Evolutionary conservation across 2,329 filamentous ascomycete species (phyloP).

Genomic region (Colletotrichum theobromicola): DNA sequence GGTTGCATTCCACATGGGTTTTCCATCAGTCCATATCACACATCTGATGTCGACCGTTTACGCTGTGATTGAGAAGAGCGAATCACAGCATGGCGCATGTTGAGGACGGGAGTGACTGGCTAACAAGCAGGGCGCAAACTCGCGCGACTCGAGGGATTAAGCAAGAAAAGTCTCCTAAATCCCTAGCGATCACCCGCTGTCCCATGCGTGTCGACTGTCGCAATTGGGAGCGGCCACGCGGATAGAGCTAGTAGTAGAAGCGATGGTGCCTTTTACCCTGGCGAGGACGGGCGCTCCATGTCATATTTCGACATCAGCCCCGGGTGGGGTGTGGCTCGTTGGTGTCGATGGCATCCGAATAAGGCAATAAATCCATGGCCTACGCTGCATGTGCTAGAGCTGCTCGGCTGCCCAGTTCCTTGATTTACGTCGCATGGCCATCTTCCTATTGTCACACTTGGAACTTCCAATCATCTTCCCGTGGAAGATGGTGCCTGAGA

Average conservation of each 20-base stretch:
- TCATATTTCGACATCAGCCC: not conserved
- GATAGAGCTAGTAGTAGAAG: not conserved
- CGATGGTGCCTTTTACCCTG: not conserved
- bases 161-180: constrained; percentile 3
- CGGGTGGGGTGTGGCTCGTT: not conserved
- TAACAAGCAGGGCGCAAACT: not conserved
- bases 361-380: not conserved
- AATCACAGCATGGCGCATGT: not conserved
- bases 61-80: not conserved
- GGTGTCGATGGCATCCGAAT: not conserved
- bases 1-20: constrained; percentile 1
- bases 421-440: constrained; percentile 12
- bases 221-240: not conserved
- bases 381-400: not conserved
- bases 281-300: not conserved
- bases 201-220: not conserved
- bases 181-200: constrained; percentile 6
- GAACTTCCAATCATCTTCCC: not conserved
- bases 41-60: not conserved
- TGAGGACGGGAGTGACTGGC: not conserved
- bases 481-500: not conserved
- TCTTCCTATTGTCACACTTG: not conserved
- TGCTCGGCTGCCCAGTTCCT: not conserved
- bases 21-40: not conserved
- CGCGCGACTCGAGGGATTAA: not conserved